phyloP scores from a whole-genome alignment of 331 rosid genomes.

The Dryas integrifolia region DNA sequence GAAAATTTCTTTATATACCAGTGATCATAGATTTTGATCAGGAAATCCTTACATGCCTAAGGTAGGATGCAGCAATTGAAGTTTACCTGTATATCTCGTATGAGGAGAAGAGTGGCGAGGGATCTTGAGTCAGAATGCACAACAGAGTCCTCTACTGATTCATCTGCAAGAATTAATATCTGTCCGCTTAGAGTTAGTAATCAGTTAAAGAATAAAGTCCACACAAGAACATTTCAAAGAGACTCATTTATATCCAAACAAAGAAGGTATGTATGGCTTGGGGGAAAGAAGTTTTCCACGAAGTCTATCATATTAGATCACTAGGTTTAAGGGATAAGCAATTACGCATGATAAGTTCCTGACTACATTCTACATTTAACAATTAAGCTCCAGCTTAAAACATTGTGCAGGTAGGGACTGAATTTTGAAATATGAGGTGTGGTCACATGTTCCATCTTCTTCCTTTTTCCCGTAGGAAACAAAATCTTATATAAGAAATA shows the following conservation, averaged over 20 bases:
- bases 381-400: constrained; percentile 17
- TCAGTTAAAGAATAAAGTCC: constrained; percentile 22
- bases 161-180: constrained; percentile 99
- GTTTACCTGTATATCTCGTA: constrained; percentile 92
- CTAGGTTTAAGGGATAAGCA: neutral
- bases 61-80: constrained; percentile 19
- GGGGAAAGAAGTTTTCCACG: neutral
- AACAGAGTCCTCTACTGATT: constrained; percentile 88
- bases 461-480: neutral
- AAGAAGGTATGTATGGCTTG: neutral
- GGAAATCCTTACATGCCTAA: constrained; percentile 5
- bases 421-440: constrained; percentile 18
- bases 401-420: constrained; percentile 9
- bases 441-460: neutral
- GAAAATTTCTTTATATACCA: neutral
- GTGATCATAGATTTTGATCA: neutral
- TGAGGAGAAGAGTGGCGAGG: constrained; percentile 95
- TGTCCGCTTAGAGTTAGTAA: constrained; percentile 69
- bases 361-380: neutral
- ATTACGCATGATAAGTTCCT: neutral
- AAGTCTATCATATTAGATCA: neutral
- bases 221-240: neutral
- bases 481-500: neutral
- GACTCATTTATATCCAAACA: neutral
- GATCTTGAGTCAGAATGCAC: constrained; percentile 97